These are phyloP conservation scores for Aspergillus aculeatus DNA, from an alignment of 2,329 filamentous ascomycete genomes.

Conservation along the genomic window DNA sequence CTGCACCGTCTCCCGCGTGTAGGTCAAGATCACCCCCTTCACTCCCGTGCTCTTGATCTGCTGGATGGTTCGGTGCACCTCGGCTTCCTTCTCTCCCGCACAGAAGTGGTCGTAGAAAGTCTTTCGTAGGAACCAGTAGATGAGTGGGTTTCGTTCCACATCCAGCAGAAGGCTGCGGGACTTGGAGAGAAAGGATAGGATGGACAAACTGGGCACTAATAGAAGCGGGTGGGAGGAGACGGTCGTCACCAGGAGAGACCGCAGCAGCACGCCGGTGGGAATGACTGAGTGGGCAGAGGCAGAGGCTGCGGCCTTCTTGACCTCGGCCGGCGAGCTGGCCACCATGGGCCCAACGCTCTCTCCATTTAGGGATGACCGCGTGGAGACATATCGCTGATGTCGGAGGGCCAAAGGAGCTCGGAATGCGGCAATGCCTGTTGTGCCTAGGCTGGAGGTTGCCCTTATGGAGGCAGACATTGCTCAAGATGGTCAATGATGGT, in stretches of 20 bases:
- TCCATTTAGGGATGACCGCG: not conserved
- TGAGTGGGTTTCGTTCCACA: constrained; percentile 71
- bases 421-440: not conserved
- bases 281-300: not conserved
- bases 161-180: constrained; percentile 53
- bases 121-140: constrained; percentile 66
- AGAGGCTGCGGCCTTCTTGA: not conserved
- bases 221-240: constrained; percentile 56
- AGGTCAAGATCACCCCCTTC: constrained; percentile 78
- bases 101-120: constrained; percentile 83
- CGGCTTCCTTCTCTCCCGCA: constrained; percentile 76
- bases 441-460: not conserved
- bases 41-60: constrained; percentile 73
- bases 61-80: constrained; percentile 57
- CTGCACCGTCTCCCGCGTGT: constrained; percentile 77
- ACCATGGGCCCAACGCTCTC: not conserved
- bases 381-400: not conserved
- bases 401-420: not conserved
- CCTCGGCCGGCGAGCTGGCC: not conserved
- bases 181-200: constrained; percentile 66
- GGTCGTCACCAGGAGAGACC: constrained; percentile 47
- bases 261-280: constrained; percentile 27
- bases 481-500: not conserved
- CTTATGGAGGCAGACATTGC: not conserved
- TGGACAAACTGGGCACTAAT: constrained; percentile 65